Evolutionary conservation across 1,284 basidiomycete species (phyloP), one percentile per base, ranked within the genome.

Genomic region (Trametes pubescens): DNA sequence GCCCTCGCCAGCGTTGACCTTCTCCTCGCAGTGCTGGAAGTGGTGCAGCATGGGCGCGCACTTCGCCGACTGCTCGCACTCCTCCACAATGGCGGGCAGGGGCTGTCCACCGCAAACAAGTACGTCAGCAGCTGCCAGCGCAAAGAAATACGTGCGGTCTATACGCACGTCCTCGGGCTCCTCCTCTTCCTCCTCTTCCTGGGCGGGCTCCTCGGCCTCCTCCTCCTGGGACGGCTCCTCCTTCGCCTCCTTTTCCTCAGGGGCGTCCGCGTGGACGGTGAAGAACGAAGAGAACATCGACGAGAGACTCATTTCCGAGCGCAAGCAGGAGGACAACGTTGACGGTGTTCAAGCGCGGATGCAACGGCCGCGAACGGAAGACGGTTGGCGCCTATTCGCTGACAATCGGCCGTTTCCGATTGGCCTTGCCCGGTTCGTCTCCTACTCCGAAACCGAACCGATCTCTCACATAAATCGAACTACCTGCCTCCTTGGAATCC

Each of bases 1-100:
- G 55, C 93, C 94, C 73, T 95, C 77, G 51, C 94, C 94, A 47
- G 80, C 92, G 94, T 89, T 81, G 57, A 96, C 89, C 80, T 94
- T 95, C 78, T 96, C 92, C 74, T 92, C 86, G 79, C 95, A 98
- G 75, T 96, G 92, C 69, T 91, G 86, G 79, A 97, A 97, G 81
- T 98, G 95, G 77, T 93, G 88, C 66, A 90, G 89, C 55, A 90
- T 78, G 49, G 87, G 80, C 55, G 84, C 85, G 74, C 95, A 97
- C 71, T 90, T 87, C 22, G 84, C 77, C 34, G 86, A 80, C 69
- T 86, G 76, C 74, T 90, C 84, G 79, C 93, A 96, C 69, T 92
- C 92, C 61, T 93, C 91, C 59, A 89, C 86, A 66, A 95, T 81
- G 53, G 75, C 77, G 26, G 92, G 93, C 38, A 90, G 84, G 34